Evolutionary conservation across 1,139 yeast species (phyloP).

Genomic region (Kurtzmaniella quercitrusa): DNA sequence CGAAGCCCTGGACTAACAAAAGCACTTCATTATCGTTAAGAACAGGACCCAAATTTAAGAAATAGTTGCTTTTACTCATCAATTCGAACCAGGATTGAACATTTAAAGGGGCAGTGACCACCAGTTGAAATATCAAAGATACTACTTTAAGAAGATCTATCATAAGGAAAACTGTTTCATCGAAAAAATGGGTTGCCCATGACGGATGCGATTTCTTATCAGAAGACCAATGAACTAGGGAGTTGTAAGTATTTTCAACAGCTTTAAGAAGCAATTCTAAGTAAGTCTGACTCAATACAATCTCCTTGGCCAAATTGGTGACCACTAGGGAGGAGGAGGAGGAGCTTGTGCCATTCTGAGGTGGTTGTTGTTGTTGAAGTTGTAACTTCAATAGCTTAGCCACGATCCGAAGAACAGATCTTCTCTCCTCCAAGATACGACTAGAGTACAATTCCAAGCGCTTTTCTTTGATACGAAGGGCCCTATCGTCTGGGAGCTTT

Average conservation of each 20-base stretch:
- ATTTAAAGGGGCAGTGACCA: slow-evolving; percentile 17
- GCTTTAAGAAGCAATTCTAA: slow-evolving; percentile 20
- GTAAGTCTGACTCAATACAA: slow-evolving; percentile 27
- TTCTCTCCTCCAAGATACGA: slow-evolving; percentile 42
- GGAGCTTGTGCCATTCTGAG: slow-evolving; percentile 12
- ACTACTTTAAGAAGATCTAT: slow-evolving; percentile 43
- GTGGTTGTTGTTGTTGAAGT: slow-evolving; percentile 24
- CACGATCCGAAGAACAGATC: slow-evolving; percentile 39
- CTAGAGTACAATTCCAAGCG: slow-evolving; percentile 27
- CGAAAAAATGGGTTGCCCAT: slow-evolving; percentile 14
- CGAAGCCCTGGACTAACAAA: slow-evolving; percentile 42
- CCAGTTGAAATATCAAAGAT: slow-evolving; percentile 25
- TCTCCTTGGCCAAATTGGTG: slow-evolving; percentile 37
- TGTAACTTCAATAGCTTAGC: slow-evolving; percentile 32
- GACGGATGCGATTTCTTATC: slow-evolving; percentile 4
- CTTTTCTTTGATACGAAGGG: slow-evolving; percentile 25
- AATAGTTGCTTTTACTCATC: slow-evolving; percentile 40
- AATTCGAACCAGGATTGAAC: slow-evolving; percentile 56
- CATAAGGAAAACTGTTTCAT: slow-evolving; percentile 34
- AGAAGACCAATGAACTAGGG: slow-evolving; percentile 7
- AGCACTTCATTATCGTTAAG: slow-evolving; percentile 30
- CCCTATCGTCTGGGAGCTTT: slow-evolving; percentile 35
- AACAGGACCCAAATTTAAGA: slow-evolving; percentile 23
- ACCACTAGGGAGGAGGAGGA: slow-evolving; percentile 27
- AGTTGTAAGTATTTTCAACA: slow-evolving; percentile 6